phyloP scores from a whole-genome alignment of 345 rosid species.

The Excoecaria agallocha region DNA sequence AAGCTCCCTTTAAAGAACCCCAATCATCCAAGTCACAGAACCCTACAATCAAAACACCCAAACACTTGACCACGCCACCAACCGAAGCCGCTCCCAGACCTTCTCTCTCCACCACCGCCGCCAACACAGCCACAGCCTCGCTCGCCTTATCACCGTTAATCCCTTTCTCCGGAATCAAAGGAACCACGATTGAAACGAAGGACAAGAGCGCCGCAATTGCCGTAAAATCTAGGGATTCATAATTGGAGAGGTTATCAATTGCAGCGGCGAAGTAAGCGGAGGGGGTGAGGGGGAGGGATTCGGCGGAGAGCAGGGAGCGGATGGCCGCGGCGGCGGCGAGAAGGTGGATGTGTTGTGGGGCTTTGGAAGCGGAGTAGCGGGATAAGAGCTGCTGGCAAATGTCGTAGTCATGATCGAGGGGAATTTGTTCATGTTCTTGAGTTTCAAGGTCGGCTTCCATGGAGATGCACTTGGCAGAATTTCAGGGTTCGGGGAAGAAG shows the following conservation, averaged over 20 bases:
- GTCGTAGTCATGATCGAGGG: slow-evolving; percentile 48
- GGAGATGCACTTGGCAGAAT: background rate
- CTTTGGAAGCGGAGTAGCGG: slow-evolving; percentile 80
- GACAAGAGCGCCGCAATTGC: slow-evolving; percentile 68
- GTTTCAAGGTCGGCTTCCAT: slow-evolving; percentile 1
- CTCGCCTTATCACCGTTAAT: slow-evolving; percentile 51
- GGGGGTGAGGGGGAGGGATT: slow-evolving; percentile 56
- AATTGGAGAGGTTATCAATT: slow-evolving; percentile 37
- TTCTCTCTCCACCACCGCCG: slow-evolving; percentile 39
- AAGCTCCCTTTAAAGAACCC: slow-evolving; percentile 53
- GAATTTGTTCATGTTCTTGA: background rate
- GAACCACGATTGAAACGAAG: slow-evolving; percentile 57
- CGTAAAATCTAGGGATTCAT: slow-evolving; percentile 41
- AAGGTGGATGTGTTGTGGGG: slow-evolving; percentile 86
- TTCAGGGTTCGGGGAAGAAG: slow-evolving; percentile 14
- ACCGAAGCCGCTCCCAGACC: slow-evolving; percentile 57
- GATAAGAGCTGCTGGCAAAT: slow-evolving; percentile 83
- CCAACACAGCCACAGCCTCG: slow-evolving; percentile 65
- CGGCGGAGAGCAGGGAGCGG: slow-evolving; percentile 76
- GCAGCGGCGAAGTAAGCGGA: slow-evolving; percentile 79
- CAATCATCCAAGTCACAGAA: slow-evolving; percentile 70
- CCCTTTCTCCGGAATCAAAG: slow-evolving; percentile 47
- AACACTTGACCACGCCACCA: slow-evolving; percentile 72
- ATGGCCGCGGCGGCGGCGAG: slow-evolving; percentile 83
- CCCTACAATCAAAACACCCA: slow-evolving; percentile 56